phyloP scores from a whole-genome alignment of 2,329 filamentous ascomycete genomes.

The Trichoderma arundinaceum region DNA sequence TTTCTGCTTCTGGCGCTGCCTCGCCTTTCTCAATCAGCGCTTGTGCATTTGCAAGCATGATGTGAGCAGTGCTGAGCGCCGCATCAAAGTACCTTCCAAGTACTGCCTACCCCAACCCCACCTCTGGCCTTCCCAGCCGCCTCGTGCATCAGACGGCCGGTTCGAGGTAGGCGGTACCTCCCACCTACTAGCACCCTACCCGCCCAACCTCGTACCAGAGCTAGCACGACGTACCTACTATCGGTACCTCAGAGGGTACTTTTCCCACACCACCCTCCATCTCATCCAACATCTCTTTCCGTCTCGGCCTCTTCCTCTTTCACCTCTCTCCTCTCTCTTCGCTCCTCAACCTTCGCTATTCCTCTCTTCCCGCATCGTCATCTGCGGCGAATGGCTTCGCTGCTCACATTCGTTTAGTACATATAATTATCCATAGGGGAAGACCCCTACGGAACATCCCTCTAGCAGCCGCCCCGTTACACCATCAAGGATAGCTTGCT shows the following conservation, averaged over 20 bases:
- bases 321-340: neutral
- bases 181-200: constrained; percentile 1
- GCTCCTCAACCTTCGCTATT: constrained; percentile 14
- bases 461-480: constrained; percentile 10
- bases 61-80: neutral
- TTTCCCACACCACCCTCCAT: constrained; percentile 24
- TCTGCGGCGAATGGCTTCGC: constrained; percentile 24
- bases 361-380: constrained; percentile 6
- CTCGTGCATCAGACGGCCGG: neutral
- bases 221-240: constrained; percentile 1
- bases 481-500: constrained; percentile 7
- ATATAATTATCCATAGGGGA: neutral
- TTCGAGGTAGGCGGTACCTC: neutral
- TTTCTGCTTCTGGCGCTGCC: neutral
- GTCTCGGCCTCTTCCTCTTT: constrained; percentile 22
- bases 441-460: neutral
- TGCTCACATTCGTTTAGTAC: constrained; percentile 31
- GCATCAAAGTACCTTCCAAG: neutral
- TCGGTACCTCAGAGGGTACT: constrained; percentile 20
- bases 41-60: neutral
- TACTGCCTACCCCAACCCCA: neutral
- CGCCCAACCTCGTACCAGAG: constrained; percentile 7
- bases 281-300: constrained; percentile 25
- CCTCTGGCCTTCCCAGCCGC: neutral
- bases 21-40: neutral